Percentiles rank a stretch among this genome's conserved stretches.
phyloP scores from a whole-genome alignment of 2,329 filamentous ascomycete species.

The Epichloe brachyelytri region DNA sequence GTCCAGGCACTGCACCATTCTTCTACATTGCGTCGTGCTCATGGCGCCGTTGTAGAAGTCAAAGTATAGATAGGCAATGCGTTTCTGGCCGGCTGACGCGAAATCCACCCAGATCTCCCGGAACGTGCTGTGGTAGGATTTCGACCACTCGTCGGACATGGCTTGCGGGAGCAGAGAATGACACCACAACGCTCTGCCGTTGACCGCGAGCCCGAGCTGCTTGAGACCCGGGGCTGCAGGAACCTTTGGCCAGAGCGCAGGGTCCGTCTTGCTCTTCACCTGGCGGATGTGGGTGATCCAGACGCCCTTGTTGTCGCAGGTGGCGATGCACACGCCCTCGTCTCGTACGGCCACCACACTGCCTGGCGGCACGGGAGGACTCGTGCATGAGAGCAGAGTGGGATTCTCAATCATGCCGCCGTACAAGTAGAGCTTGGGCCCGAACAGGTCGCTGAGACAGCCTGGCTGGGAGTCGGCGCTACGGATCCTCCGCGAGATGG shows the following conservation, averaged over 20 bases:
- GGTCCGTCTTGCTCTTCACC: constrained; percentile 23
- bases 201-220: constrained; percentile 19
- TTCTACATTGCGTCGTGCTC: constrained; percentile 25
- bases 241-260: constrained; percentile 27
- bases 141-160: constrained; percentile 16
- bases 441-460: constrained; percentile 23
- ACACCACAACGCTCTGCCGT: constrained; percentile 8
- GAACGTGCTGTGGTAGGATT: constrained; percentile 17
- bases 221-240: constrained; percentile 22
- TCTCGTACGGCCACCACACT: constrained; percentile 23
- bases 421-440: constrained; percentile 25
- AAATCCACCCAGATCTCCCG: constrained; percentile 29
- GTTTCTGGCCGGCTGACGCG: constrained; percentile 11
- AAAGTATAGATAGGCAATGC: constrained; percentile 27
- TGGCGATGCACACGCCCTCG: constrained; percentile 23
- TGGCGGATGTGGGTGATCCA: constrained; percentile 29
- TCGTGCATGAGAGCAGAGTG: constrained; percentile 1
- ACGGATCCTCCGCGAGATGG: constrained; percentile 29
- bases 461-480: constrained; percentile 29
- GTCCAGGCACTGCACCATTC: constrained; percentile 22
- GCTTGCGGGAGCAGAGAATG: constrained; percentile 6
- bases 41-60: constrained; percentile 32
- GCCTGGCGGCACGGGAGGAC: constrained; percentile 7
- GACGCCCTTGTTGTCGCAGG: constrained; percentile 24
- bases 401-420: constrained; percentile 26